phyloP scores from a whole-genome alignment of 768 basidiomycete species.

The Trametes meyenii region DNA sequence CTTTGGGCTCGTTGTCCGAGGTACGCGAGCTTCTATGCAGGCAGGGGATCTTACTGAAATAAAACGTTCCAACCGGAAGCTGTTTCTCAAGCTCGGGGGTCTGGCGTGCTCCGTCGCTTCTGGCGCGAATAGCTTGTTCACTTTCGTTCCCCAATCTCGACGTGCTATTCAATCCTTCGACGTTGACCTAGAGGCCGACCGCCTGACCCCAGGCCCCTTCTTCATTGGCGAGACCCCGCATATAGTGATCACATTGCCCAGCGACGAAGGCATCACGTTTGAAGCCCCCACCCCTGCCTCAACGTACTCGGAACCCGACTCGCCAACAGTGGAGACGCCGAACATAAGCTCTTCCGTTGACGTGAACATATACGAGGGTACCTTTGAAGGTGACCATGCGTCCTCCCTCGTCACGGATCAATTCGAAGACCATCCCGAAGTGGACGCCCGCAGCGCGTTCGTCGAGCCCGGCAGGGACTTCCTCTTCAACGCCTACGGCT shows the following conservation, averaged over 20 bases:
- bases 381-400: background rate
- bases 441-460: background rate
- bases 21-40: no score
- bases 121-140: no score
- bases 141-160: background rate
- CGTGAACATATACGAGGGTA: background rate
- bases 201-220: no score
- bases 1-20: no score
- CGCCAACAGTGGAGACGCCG: constrained; percentile 1
- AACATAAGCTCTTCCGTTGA: background rate
- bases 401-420: background rate
- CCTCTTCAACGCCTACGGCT: background rate
- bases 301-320: constrained; percentile 6
- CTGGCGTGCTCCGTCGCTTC: no score
- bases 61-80: no score
- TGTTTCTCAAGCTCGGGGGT: no score
- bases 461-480: background rate
- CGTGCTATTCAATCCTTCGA: background rate
- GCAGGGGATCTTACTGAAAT: no score
- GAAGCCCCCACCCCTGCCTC: background rate
- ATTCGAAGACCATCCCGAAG: background rate
- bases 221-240: background rate
- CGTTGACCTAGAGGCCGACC: background rate
- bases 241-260: background rate
- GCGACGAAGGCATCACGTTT: background rate